phyloP scores from a whole-genome alignment of 2,329 filamentous ascomycete genomes.

The Penicillium sp. region DNA sequence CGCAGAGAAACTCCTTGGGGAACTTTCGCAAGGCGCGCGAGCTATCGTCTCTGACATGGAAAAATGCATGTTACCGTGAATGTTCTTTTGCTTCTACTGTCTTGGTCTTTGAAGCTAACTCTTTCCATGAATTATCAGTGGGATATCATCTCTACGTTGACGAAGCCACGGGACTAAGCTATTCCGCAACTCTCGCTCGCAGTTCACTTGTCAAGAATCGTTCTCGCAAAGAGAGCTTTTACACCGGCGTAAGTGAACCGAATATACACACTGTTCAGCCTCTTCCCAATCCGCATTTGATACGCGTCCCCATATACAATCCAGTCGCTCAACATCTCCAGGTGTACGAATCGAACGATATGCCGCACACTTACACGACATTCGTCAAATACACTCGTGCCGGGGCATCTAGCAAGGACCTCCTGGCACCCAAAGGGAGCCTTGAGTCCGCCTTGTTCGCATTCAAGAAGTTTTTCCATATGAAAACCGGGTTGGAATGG shows the following conservation, averaged over 20 bases:
- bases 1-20: slow-evolving; percentile 12
- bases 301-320: slow-evolving; percentile 19
- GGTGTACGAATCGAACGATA: slow-evolving; percentile 64
- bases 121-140: slow-evolving; percentile 36
- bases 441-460: slow-evolving; percentile 41
- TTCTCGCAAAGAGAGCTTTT: slow-evolving; percentile 52
- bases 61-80: slow-evolving; percentile 15
- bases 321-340: slow-evolving; percentile 34
- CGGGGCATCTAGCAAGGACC: slow-evolving; percentile 27
- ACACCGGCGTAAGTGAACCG: slow-evolving; percentile 52
- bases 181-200: slow-evolving; percentile 60
- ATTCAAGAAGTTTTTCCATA: slow-evolving; percentile 57
- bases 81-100: background rate
- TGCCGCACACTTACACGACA: slow-evolving; percentile 59
- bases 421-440: slow-evolving; percentile 31
- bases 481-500: slow-evolving; percentile 59
- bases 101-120: background rate
- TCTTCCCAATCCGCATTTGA: slow-evolving; percentile 4
- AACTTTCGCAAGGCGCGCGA: slow-evolving; percentile 19
- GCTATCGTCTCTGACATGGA: slow-evolving; percentile 20
- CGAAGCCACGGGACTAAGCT: slow-evolving; percentile 54
- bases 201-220: slow-evolving; percentile 44
- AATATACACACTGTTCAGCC: slow-evolving; percentile 14
- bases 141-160: slow-evolving; percentile 66
- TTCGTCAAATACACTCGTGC: slow-evolving; percentile 46